Base-by-base conservation (phyloP, 305 asterid genomes). In the Ilex paraguariensis region DNA sequence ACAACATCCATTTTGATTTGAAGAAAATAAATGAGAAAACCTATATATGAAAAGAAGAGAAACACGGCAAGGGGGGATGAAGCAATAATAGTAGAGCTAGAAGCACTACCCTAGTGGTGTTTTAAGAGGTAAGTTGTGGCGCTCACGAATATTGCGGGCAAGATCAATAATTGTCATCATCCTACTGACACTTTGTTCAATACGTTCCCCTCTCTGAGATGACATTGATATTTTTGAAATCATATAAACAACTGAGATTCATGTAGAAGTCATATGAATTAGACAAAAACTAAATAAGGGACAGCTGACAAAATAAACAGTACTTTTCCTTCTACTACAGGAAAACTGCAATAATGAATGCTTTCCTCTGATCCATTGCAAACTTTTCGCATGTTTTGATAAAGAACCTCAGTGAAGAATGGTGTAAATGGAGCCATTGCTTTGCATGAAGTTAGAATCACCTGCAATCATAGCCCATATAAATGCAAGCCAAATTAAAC, bases 381-480 rank as follows among this genome's bases (percentile, higher is more conserved):
- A 21, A 64, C 95, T 81, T 84, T 93, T 56, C 95, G 86, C 77
- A 93, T 62, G 70, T 93, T 93, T 78, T 86, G 95, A 64, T 93
- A 93, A 31, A 93, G 95, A 73, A 87, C 89, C 76, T 93, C 99
- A 3, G 96, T 81, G 80, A 93, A 90, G 76, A 90, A 90, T 5
- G 99, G 99, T 9, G 99, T 93, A 76, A 93, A 86, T 13, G 99
- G 95, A 62, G 99, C 95, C 99, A 93, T 93, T 14, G 88, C 87
- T 78, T 93, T 93, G 64, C 99, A 93, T 46, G 99, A 85, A 31
- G 97, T 84, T 54, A 90, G 76, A 71, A 93, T 91, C 67, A 93
- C 83, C 83, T 78, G 57, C 28, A 57, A 49, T 49, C 53, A 49
- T 7, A 49, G 53, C 42, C 42, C 42, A 36, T 36, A 5, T 36